Percentiles rank a stretch among this genome's conserved stretches.
Conservation (phyloP, 768 basidiomycete genomes). For the Cubamyces sp. region DNA sequence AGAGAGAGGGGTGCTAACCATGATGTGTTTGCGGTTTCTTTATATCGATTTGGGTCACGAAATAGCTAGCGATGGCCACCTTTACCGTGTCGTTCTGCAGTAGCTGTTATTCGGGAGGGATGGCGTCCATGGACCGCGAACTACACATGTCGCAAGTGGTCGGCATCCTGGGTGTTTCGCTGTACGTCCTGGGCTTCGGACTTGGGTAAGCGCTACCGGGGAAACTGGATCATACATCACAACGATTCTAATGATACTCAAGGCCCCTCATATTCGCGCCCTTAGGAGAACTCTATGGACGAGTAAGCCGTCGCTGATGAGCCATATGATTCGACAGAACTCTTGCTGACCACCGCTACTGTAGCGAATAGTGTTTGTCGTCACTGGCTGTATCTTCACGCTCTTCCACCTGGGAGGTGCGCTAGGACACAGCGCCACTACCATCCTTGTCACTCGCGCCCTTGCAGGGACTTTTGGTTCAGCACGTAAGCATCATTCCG, state of each 20-base stretch:
- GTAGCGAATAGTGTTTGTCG: slow-evolving; percentile 58
- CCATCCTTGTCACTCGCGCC: slow-evolving; percentile 54
- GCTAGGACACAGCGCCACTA: slow-evolving; percentile 50
- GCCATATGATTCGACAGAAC: neutral
- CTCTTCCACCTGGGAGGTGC: slow-evolving; percentile 59
- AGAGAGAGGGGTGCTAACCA: neutral
- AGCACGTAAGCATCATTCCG: slow-evolving; percentile 45
- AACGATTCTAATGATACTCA: neutral
- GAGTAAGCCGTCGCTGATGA: slow-evolving; percentile 38
- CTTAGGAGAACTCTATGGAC: slow-evolving; percentile 57
- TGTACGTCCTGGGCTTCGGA: slow-evolving; percentile 68
- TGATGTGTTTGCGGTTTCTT: neutral
- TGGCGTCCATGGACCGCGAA: slow-evolving; percentile 47
- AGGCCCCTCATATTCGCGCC: slow-evolving; percentile 62
- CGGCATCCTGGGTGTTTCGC: slow-evolving; percentile 60
- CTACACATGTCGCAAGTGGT: slow-evolving; percentile 54
- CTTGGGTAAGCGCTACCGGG: slow-evolving; percentile 47
- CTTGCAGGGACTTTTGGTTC: slow-evolving; percentile 63
- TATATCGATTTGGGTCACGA: neutral
- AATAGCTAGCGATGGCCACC: slow-evolving; percentile 48
- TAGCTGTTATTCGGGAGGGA: slow-evolving; percentile 58
- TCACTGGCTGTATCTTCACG: slow-evolving; percentile 53
- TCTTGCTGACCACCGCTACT: neutral
- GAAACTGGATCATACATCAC: neutral
- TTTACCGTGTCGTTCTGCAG: slow-evolving; percentile 64